phyloP scores from a whole-genome alignment of 805 yeast genomes.

The Saccharomycopsis schoenii region DNA sequence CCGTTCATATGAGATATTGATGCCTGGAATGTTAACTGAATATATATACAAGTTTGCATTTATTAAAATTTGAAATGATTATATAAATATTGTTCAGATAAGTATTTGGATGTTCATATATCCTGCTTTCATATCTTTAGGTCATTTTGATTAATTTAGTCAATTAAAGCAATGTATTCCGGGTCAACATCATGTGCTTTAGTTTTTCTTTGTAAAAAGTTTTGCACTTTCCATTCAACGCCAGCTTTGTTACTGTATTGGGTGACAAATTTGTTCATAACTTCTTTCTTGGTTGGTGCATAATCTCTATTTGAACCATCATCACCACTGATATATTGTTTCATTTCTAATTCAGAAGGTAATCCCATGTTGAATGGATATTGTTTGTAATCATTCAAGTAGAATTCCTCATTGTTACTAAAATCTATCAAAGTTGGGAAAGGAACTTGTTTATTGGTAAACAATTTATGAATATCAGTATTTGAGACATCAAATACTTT shows the following conservation, averaged over 20 bases:
- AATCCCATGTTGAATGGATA: constrained; percentile 69
- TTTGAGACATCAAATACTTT: constrained; percentile 26
- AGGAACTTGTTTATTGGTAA: constrained; percentile 3
- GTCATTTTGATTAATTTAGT: neutral
- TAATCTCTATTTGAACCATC: constrained; percentile 56
- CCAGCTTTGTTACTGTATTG: constrained; percentile 48
- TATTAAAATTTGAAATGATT: neutral
- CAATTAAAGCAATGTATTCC: constrained; percentile 15
- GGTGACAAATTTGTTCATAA: constrained; percentile 48
- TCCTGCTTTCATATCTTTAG: neutral
- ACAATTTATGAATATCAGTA: constrained; percentile 27
- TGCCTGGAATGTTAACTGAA: neutral
- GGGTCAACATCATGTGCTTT: constrained; percentile 15
- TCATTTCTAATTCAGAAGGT: constrained; percentile 62
- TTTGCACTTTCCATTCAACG: constrained; percentile 46
- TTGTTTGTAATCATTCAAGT: constrained; percentile 14
- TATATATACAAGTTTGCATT: neutral
- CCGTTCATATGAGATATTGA: neutral
- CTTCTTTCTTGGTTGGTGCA: constrained; percentile 61
- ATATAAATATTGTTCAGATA: neutral
- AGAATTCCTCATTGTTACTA: neutral
- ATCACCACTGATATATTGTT: constrained; percentile 57
- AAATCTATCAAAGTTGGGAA: constrained; percentile 14
- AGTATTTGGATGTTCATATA: neutral
- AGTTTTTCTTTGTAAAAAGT: constrained; percentile 35